Conservation (phyloP, 768 basidiomycete genomes). For the Chalciporus piperatus region DNA sequence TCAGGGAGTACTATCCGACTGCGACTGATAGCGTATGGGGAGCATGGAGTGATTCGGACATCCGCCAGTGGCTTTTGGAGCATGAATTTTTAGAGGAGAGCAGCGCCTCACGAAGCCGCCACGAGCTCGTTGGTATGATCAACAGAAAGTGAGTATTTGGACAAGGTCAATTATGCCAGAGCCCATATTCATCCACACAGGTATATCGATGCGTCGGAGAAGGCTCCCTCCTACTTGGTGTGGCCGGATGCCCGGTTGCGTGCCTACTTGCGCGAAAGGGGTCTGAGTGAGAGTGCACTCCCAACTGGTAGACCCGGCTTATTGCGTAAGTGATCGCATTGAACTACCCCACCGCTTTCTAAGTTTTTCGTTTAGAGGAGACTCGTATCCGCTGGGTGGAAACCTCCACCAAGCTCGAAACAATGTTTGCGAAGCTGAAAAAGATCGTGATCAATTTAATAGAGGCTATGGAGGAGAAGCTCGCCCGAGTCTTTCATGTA, state of each 20-base stretch:
- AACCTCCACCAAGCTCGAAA: conserved; percentile 53
- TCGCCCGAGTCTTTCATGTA: conserved; percentile 46
- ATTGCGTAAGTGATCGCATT: conserved; percentile 50
- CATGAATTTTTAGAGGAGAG: conserved; percentile 57
- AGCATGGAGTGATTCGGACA: conserved; percentile 72
- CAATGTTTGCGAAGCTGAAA: conserved; percentile 56
- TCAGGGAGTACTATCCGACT: conserved; percentile 65
- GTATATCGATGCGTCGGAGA: conserved; percentile 46
- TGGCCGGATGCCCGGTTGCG: conserved; percentile 95
- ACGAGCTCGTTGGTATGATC: conserved; percentile 73
- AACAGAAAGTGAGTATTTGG: conserved; percentile 54
- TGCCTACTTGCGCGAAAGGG: conserved; percentile 79
- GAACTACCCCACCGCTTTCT: background rate
- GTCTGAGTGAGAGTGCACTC: conserved; percentile 65
- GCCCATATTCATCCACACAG: conserved; percentile 32
- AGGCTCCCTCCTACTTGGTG: conserved; percentile 64
- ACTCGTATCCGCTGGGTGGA: conserved; percentile 79
- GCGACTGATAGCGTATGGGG: conserved; percentile 58
- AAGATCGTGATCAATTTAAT: conserved; percentile 67
- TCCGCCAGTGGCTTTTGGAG: conserved; percentile 72
- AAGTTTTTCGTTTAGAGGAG: conserved; percentile 48
- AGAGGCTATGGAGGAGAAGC: conserved; percentile 72
- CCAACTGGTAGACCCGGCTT: conserved; percentile 71
- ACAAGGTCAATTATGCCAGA: background rate
- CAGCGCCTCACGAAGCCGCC: conserved; percentile 58